Evolutionary conservation across 2,329 filamentous ascomycete species (phyloP).

Genomic region (Plectosphaerella sp.): DNA sequence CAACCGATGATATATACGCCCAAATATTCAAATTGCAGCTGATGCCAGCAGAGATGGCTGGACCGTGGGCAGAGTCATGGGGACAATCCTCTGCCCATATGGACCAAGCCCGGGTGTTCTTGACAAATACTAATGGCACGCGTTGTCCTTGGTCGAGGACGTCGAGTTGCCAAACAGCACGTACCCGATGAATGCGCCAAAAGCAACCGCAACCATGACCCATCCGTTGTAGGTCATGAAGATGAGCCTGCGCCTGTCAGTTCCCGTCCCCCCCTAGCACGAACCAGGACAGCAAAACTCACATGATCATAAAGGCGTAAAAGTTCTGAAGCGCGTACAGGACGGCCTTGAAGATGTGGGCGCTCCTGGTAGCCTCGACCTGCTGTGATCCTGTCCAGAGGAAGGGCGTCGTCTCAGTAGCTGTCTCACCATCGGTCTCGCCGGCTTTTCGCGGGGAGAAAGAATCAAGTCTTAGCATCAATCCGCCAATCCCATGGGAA

Average conservation of each 20-base stretch:
- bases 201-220: conserved; percentile 88
- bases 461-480: conserved; percentile 14
- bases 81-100: too few species aligned
- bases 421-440: conserved; percentile 25
- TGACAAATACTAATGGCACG: conserved; percentile 65
- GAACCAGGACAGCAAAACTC: conserved; percentile 36
- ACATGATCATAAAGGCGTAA: conserved; percentile 99
- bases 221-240: conserved; percentile 99
- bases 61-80: too few species aligned
- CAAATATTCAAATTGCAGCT: too few species aligned
- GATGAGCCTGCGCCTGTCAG: conserved; percentile 62
- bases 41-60: too few species aligned
- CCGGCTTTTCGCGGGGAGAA: conserved; percentile 9
- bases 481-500: conserved; percentile 1
- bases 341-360: conserved; percentile 72
- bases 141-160: conserved; percentile 75
- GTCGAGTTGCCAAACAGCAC: conserved; percentile 70
- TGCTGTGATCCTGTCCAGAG: conserved; percentile 70
- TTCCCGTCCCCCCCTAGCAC: too few species aligned
- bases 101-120: too few species aligned
- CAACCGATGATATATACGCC: too few species aligned
- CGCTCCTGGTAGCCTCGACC: conserved; percentile 57
- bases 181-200: conserved; percentile 88
- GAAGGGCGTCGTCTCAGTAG: conserved; percentile 61
- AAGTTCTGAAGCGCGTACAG: conserved; percentile 94